Evolutionary conservation across 345 rosid genomes (phyloP).

Genomic region (Syzygium oleosum): DNA sequence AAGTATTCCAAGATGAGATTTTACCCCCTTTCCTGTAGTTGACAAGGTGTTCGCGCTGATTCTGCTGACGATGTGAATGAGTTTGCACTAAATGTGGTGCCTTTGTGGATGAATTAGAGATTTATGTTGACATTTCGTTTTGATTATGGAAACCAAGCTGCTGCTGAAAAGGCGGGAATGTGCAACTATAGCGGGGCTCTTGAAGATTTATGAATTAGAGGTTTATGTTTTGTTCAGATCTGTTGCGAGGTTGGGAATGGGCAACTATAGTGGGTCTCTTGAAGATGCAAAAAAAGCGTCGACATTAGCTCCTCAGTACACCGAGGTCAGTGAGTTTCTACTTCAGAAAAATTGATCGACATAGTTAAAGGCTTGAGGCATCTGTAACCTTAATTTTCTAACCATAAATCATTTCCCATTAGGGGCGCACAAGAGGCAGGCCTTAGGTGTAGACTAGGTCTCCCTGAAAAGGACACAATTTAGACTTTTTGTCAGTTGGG

Average conservation of each 20-base stretch:
- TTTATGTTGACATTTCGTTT: not conserved
- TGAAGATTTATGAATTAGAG: constrained; percentile 30
- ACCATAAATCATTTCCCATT: not conserved
- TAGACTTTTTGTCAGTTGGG: not conserved
- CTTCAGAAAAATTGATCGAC: not conserved
- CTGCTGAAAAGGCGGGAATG: constrained; percentile 57
- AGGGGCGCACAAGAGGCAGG: not conserved
- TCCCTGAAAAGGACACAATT: not conserved
- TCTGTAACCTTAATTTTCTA: not conserved
- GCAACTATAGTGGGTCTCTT: constrained; percentile 54
- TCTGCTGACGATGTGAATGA: not conserved
- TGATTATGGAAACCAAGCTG: not conserved
- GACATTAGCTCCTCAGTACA: constrained; percentile 41
- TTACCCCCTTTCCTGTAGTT: not conserved
- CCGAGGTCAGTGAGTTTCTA: constrained; percentile 32
- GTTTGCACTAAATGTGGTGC: not conserved
- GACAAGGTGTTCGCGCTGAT: not conserved
- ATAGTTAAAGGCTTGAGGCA: not conserved
- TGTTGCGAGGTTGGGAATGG: constrained; percentile 52
- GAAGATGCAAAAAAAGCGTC: constrained; percentile 61
- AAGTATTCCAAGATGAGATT: not conserved
- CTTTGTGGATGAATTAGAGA: not conserved
- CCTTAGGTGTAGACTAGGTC: too few relatives aligned
- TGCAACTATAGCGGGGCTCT: constrained; percentile 50
- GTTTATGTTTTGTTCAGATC: constrained; percentile 32